Conservation (phyloP, 768 basidiomycete species). For the Rhodosporidiobolus sp. region DNA sequence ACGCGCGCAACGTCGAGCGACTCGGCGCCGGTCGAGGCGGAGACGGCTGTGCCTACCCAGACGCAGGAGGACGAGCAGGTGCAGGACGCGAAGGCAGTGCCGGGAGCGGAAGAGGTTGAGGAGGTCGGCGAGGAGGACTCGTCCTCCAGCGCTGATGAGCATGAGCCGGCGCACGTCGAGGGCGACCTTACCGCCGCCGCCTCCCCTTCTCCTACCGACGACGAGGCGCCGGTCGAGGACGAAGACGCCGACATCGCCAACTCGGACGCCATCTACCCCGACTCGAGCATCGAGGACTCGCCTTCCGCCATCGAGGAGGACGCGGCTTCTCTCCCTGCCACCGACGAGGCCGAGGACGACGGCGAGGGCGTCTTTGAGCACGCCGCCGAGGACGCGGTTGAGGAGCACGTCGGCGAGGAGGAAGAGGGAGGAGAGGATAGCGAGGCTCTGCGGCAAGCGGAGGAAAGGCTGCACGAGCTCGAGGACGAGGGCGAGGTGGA, state of each 20-base stretch:
- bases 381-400: neutral
- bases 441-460: neutral
- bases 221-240: neutral
- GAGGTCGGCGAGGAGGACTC: neutral
- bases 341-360: neutral
- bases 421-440: neutral
- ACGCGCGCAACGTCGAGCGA: neutral
- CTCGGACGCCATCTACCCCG: conserved; percentile 12
- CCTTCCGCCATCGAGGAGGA: neutral
- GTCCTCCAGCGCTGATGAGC: too few relatives aligned
- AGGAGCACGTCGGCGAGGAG: neutral
- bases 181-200: too few relatives aligned
- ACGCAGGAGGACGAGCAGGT: neutral
- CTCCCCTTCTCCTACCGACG: too few relatives aligned
- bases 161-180: too few relatives aligned
- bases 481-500: neutral
- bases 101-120: too few relatives aligned
- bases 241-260: conserved; percentile 1
- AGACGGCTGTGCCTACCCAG: neutral
- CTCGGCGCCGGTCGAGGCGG: neutral
- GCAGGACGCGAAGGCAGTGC: too few relatives aligned
- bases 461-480: neutral
- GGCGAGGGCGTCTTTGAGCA: neutral
- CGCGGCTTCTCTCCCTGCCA: too few relatives aligned
- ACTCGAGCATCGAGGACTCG: neutral